Base-by-base conservation (phyloP, 2,329 filamentous ascomycete species). In the Sarocladium strictum region DNA sequence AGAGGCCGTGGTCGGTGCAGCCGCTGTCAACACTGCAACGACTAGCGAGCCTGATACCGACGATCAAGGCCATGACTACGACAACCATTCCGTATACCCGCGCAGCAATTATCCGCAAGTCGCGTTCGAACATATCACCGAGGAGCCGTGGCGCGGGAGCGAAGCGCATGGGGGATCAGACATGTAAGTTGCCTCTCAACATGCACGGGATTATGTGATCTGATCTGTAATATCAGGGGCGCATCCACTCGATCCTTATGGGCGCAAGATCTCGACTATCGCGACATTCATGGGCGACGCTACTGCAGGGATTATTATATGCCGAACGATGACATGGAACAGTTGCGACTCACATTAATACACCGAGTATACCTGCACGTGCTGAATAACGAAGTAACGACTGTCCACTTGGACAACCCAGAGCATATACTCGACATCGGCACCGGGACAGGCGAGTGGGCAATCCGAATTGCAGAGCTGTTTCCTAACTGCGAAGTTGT, bases 291-390 rank as follows among this genome's bases (percentile, higher is more conserved):
- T 67, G 81, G 76, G 41, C 79, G 84, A 21, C 76, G 85, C 59
- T 85, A 83, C 63, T 84, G 84, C 62, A 73, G 78, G 32, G 74
- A 75, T 32, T 87, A 86, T 62, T 83, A 75, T 64, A 84, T 86
- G 76, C 84, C 84, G 14, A 86, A 85, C 64, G 84, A 87, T 61
- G 80, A 85, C 45, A 69, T 76, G 45, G 84, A 87, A 63, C 82
- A 86, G 65, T 80, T 81, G 45, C 80, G 84, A 40, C 66, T 85
- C 52, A 77, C 79, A 56, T 72, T 87, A 53, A 71, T 81, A 37
- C 83, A 87, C 59, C 82, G 86, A 63, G 78, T 86, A 47, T 86
- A 82, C 61, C 68, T 84, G 5, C 76, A 77, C 54, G 68, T 75
- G 15, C 72, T 79, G 51, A 69, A 73, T 32, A 72, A 71, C 56